Conservation (phyloP, 225 moss, liverwort and hornwort species). For the Pseudisothecium myosuroides region DNA sequence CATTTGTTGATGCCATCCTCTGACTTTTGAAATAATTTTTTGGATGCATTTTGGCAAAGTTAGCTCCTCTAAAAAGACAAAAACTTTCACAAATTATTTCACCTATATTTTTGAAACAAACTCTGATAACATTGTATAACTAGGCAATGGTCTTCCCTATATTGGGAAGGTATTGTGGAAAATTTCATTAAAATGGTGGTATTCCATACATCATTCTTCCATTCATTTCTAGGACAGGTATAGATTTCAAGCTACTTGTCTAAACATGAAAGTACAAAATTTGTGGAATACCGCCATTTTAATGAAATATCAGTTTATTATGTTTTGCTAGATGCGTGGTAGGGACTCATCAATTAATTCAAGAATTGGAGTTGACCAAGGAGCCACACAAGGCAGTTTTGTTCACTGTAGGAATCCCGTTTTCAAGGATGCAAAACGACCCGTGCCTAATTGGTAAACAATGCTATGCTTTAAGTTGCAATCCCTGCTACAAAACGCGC, state of each 20-base stretch:
- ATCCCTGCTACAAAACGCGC: not conserved
- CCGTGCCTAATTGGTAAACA: not conserved
- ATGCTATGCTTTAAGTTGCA: not conserved
- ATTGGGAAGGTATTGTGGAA: not conserved
- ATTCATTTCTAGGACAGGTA: too few relatives aligned
- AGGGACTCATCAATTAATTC: not conserved
- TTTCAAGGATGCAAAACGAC: not conserved
- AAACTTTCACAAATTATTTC: not conserved
- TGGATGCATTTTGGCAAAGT: not conserved
- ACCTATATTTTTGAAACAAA: not conserved
- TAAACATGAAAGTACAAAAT: too few relatives aligned
- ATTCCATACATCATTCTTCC: too few relatives aligned
- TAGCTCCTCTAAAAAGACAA: accelerated
- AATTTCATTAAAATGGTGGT: too few relatives aligned
- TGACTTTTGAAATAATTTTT: not conserved
- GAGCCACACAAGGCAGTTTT: not conserved
- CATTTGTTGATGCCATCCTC: accelerated
- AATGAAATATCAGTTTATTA: too few relatives aligned
- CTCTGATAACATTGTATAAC: not conserved
- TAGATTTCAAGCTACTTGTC: too few relatives aligned
- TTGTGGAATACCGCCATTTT: too few relatives aligned
- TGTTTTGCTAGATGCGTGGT: accelerated
- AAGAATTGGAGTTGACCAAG: not conserved
- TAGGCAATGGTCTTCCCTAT: accelerated
- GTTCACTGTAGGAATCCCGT: not conserved